Evolutionary conservation across 1,139 yeast genomes (phyloP).

Genomic region (Yamadazyma friedrichii): DNA sequence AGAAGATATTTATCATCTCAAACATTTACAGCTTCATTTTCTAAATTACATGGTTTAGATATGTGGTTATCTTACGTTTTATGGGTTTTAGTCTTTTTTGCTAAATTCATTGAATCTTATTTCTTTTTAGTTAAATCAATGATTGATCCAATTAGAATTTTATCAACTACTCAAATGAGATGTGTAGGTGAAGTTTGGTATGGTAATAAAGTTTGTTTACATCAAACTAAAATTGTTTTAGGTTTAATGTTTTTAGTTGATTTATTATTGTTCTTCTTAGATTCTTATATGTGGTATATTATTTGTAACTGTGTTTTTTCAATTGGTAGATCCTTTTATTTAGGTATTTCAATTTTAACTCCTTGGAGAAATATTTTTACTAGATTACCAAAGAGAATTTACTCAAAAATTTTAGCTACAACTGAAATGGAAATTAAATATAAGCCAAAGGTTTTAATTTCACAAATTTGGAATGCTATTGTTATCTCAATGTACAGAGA

Average conservation of each 20-base stretch:
- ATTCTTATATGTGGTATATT: constrained; percentile 98
- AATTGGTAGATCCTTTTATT: constrained; percentile 94
- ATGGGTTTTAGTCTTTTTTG: constrained; percentile 86
- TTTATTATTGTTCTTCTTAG: constrained; percentile 92
- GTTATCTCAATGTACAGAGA: constrained; percentile 98
- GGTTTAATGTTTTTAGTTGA: constrained; percentile 93
- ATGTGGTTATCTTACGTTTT: constrained; percentile 95
- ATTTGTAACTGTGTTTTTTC: constrained; percentile 92
- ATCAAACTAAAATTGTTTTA: constrained; percentile 83
- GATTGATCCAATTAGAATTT: constrained; percentile 87
- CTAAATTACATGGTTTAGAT: constrained; percentile 78
- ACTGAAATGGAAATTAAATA: constrained; percentile 99
- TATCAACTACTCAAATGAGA: constrained; percentile 48
- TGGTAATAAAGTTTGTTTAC: constrained; percentile 69
- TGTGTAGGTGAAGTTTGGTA: constrained; percentile 88
- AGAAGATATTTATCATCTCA: constrained; percentile 92
- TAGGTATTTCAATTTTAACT: constrained; percentile 96
- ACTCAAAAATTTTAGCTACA: constrained; percentile 94
- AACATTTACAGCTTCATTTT: constrained; percentile 91
- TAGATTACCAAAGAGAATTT: constrained; percentile 96
- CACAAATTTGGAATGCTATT: constrained; percentile 98
- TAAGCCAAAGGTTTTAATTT: constrained; percentile 95
- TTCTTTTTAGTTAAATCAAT: constrained; percentile 86
- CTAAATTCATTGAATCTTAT: constrained; percentile 88
- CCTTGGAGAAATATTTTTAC: constrained; percentile 99